phyloP scores from a whole-genome alignment of 768 basidiomycete species.

The Butyriboletus loyo region DNA sequence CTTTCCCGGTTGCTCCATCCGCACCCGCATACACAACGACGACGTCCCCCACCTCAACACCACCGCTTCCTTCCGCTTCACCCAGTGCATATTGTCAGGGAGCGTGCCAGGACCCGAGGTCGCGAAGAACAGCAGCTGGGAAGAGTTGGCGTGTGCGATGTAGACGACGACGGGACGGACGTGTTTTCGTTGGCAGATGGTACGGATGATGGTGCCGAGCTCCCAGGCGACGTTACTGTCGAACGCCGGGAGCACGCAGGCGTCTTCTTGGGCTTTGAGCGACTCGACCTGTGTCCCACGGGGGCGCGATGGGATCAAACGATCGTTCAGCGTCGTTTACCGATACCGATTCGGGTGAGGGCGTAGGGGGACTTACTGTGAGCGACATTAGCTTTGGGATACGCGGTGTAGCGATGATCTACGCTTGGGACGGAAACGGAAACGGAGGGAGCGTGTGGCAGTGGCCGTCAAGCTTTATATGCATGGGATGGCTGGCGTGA shows the following conservation, averaged over 20 bases:
- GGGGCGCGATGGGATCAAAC: neutral
- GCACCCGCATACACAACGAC: conserved; percentile 23
- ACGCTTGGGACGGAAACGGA: neutral
- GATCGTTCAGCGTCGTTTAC: neutral
- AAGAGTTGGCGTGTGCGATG: conserved; percentile 28
- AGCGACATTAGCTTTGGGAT: conserved; percentile 1
- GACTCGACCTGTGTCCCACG: conserved; percentile 12
- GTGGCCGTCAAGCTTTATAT: neutral
- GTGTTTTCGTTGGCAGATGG: conserved; percentile 14
- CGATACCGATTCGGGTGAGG: neutral
- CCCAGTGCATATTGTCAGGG: conserved; percentile 33
- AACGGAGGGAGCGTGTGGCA: neutral
- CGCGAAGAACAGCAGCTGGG: conserved; percentile 32
- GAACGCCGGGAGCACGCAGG: conserved; percentile 27
- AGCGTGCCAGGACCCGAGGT: conserved; percentile 27
- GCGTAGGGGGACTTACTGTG: conserved; percentile 3
- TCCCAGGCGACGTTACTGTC: conserved; percentile 34
- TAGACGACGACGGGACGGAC: conserved; percentile 25
- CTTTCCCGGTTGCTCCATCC: neutral
- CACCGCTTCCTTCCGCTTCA: conserved; percentile 32
- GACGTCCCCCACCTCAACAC: conserved; percentile 33
- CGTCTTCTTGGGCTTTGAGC: conserved; percentile 24
- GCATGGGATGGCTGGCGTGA: neutral
- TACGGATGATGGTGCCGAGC: conserved; percentile 28
- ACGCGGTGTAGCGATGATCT: neutral